Evolutionary conservation across 2,329 filamentous ascomycete species (phyloP).

Genomic region (Arthrobotrys entomopaga): DNA sequence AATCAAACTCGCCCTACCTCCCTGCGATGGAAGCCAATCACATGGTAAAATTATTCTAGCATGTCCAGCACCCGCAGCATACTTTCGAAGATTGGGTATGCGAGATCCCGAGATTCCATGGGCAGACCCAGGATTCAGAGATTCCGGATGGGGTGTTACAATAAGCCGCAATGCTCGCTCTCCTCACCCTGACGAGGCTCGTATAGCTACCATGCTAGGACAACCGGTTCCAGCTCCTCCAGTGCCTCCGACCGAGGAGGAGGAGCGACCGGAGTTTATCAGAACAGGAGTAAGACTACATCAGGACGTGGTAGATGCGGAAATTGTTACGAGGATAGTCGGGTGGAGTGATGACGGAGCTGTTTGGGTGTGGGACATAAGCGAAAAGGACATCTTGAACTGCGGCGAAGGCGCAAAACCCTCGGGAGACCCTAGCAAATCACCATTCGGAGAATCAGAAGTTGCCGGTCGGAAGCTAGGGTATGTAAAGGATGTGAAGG

Average conservation of each 20-base stretch:
- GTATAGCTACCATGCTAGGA: too few species aligned
- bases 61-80: constrained; percentile 29
- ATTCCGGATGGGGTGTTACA: constrained; percentile 15
- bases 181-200: too few species aligned
- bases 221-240: too few species aligned
- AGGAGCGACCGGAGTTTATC: constrained; percentile 12
- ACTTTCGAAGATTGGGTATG: constrained; percentile 29
- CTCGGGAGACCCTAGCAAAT: not conserved
- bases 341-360: constrained; percentile 34
- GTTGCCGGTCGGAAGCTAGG: constrained; percentile 33
- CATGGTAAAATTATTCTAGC: constrained; percentile 28
- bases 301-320: constrained; percentile 29
- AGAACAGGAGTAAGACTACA: constrained; percentile 31
- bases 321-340: constrained; percentile 34
- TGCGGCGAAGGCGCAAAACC: not conserved
- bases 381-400: constrained; percentile 38
- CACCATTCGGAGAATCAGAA: constrained; percentile 1
- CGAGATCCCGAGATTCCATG: constrained; percentile 46
- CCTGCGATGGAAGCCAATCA: not conserved
- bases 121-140: constrained; percentile 31
- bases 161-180: not conserved
- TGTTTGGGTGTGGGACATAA: constrained; percentile 47
- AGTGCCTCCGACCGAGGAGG: not conserved
- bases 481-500: constrained; percentile 39
- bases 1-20: constrained; percentile 30